Conservation (phyloP, 1,284 basidiomycete genomes). For the Thecaphora thlaspeos region DNA sequence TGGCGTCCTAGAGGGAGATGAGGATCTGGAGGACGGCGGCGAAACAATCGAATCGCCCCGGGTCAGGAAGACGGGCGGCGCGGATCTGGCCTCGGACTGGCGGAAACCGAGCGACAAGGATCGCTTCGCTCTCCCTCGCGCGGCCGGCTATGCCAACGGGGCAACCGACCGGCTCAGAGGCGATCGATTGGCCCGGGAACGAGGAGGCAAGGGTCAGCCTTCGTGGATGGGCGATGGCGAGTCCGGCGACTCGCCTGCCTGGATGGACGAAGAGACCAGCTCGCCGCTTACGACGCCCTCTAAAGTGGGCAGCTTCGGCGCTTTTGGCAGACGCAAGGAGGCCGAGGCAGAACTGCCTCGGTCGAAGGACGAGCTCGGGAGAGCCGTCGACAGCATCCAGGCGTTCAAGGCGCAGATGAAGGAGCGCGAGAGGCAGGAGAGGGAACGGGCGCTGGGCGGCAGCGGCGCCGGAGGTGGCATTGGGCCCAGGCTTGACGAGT, state of each 20-base stretch:
- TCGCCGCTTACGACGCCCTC: neutral
- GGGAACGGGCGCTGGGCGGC: slow-evolving; percentile 1
- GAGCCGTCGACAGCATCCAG: slow-evolving; percentile 71
- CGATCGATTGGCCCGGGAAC: neutral
- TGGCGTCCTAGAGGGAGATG: slow-evolving; percentile 25
- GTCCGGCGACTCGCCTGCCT: slow-evolving; percentile 84
- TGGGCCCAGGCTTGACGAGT: too few species aligned
- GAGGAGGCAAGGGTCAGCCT: slow-evolving; percentile 13
- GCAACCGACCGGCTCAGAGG: neutral
- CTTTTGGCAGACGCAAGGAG: slow-evolving; percentile 14
- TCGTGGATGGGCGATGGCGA: slow-evolving; percentile 61
- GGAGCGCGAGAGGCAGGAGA: slow-evolving; percentile 70
- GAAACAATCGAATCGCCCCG: slow-evolving; percentile 40
- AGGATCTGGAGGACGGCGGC: slow-evolving; percentile 33
- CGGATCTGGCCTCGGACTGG: slow-evolving; percentile 35
- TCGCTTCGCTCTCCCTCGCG: too few species aligned
- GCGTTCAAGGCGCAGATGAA: slow-evolving; percentile 85
- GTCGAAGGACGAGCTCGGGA: slow-evolving; percentile 12
- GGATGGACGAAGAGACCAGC: slow-evolving; percentile 81
- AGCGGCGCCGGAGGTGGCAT: too few species aligned
- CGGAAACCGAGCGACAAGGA: slow-evolving; percentile 21
- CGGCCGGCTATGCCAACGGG: neutral
- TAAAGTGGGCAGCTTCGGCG: neutral
- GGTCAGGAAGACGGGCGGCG: slow-evolving; percentile 29
- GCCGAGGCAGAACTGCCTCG: neutral